Conservation (phyloP, 1,284 basidiomycete species). For the Polyporus tsugae region DNA sequence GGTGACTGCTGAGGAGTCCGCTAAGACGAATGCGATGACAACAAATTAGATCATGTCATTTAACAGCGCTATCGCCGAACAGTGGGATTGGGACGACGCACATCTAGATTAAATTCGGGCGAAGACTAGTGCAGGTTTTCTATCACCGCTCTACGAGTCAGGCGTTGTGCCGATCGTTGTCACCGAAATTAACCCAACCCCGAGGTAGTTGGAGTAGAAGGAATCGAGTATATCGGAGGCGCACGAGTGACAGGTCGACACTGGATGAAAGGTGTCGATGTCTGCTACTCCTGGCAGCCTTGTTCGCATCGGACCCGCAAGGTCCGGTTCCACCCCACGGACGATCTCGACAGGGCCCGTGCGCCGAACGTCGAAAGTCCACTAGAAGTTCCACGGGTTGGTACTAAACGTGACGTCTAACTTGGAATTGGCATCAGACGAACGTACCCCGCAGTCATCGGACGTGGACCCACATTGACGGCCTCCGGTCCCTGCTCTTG, state of each 20-base stretch:
- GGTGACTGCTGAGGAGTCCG: neutral
- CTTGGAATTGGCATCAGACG: neutral
- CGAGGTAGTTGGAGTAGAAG: neutral
- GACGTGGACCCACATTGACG: neutral
- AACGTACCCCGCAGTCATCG: constrained; percentile 1
- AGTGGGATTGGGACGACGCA: neutral
- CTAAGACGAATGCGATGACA: neutral
- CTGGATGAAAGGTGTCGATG: neutral
- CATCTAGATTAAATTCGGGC: neutral
- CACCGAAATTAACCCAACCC: neutral
- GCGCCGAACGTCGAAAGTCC: neutral
- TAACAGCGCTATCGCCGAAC: neutral
- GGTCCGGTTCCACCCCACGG: neutral
- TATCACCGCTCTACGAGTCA: neutral
- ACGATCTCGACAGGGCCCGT: neutral
- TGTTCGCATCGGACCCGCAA: neutral
- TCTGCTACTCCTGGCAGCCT: neutral
- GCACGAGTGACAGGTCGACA: neutral
- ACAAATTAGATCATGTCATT: neutral
- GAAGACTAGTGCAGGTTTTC: no score
- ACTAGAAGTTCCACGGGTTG: neutral
- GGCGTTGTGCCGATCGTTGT: neutral
- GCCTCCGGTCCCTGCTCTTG: neutral
- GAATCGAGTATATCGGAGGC: neutral
- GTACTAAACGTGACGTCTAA: neutral